Percentiles rank a stretch among this genome's conserved stretches.
Conservation (phyloP, 2,329 filamentous ascomycete genomes). For the Rhexocercosporidium sp. region DNA sequence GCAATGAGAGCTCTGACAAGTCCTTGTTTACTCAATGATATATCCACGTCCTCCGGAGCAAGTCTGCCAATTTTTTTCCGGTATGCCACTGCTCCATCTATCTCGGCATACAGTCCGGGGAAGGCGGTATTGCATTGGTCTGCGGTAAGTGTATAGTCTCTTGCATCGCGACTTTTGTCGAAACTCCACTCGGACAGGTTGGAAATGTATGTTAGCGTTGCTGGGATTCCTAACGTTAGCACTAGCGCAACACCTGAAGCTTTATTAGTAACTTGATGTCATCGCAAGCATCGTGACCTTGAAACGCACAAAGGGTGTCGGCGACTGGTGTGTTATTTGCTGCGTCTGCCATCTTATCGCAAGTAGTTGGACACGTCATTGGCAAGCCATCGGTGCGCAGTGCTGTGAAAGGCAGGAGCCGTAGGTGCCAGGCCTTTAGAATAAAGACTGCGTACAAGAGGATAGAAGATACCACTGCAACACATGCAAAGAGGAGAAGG, state of each 20-base stretch:
- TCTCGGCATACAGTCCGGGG: constrained; percentile 19
- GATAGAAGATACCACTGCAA: neutral
- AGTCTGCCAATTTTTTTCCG: constrained; percentile 12
- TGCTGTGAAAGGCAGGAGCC: neutral
- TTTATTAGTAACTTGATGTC: neutral
- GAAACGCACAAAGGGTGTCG: neutral
- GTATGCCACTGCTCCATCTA: constrained; percentile 23
- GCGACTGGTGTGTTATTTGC: neutral
- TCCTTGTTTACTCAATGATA: constrained; percentile 15
- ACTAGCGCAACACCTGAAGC: neutral
- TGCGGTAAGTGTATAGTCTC: constrained; percentile 2
- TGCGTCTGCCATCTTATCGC: neutral
- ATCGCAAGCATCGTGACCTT: neutral
- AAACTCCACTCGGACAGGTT: constrained; percentile 3
- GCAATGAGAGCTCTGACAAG: constrained; percentile 25
- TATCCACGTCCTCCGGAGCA: constrained; percentile 24
- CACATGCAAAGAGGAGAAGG: neutral
- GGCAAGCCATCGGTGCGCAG: neutral
- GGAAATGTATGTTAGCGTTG: neutral
- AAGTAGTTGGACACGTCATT: neutral
- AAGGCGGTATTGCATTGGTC: constrained; percentile 18
- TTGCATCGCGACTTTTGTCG: constrained; percentile 11
- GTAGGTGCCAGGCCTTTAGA: neutral
- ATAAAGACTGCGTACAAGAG: neutral
- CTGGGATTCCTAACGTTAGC: neutral